Conservation (phyloP, 768 basidiomycete genomes). For the Serendipita sp. region DNA sequence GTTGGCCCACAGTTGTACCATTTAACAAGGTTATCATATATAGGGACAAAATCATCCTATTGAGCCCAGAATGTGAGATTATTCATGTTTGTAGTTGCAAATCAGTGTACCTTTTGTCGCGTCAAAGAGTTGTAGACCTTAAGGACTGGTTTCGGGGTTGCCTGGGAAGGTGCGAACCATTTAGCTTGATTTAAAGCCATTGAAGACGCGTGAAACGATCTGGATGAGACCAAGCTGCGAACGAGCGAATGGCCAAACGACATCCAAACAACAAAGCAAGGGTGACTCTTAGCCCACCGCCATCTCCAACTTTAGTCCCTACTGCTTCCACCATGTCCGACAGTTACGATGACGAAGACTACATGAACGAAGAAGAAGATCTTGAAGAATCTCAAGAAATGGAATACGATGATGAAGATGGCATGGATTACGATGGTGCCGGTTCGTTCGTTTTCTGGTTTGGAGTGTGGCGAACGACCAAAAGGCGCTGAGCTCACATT, state of each 20-base stretch:
- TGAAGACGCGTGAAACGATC: not conserved
- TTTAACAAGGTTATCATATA: conserved; percentile 55
- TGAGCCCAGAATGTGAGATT: not conserved
- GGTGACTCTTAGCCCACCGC: not conserved
- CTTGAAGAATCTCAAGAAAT: not conserved
- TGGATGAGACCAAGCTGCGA: not conserved
- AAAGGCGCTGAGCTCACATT: conserved; percentile 6
- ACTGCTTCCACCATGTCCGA: conserved; percentile 10
- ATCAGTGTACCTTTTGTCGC: conserved; percentile 52
- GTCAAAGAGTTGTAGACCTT: conserved; percentile 91
- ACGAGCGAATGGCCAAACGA: not conserved
- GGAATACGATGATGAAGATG: conserved; percentile 34
- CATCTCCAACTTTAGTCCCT: not conserved
- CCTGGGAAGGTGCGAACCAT: conserved; percentile 38
- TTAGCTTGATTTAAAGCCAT: conserved; percentile 7
- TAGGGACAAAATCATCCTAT: conserved; percentile 63
- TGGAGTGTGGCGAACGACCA: not conserved
- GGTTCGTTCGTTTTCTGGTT: not conserved
- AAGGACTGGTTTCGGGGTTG: conserved; percentile 44
- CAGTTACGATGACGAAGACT: conserved; percentile 12
- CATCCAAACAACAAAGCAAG: not conserved
- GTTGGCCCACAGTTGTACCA: conserved; percentile 99
- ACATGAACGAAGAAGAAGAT: conserved; percentile 12
- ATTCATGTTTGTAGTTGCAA: not conserved
- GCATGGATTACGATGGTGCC: conserved; percentile 20